Conservation (phyloP, 2,329 filamentous ascomycete genomes). For the Basipetospora chlamydospora region DNA sequence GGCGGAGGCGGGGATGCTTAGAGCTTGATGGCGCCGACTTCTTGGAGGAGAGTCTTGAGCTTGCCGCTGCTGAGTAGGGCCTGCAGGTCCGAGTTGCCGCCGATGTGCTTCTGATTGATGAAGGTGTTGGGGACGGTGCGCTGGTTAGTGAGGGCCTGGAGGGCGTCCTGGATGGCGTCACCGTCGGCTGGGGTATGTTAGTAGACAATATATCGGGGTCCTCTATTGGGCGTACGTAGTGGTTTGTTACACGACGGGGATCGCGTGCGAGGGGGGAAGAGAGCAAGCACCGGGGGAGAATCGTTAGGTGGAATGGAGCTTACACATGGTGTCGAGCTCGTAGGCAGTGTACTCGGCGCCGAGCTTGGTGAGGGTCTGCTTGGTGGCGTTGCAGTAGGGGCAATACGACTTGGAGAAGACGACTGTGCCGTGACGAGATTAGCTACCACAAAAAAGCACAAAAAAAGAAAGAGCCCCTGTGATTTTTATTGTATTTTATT, state of each 20-base stretch:
- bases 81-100: slow-evolving; percentile 82
- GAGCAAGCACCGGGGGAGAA: too few species aligned
- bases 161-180: slow-evolving; percentile 64
- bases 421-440: too few species aligned
- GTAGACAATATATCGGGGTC: too few species aligned
- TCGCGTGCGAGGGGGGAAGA: too few species aligned
- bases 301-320: slow-evolving; percentile 16
- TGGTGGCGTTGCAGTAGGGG: slow-evolving; percentile 76
- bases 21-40: slow-evolving; percentile 26
- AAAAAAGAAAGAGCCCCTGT: too few species aligned
- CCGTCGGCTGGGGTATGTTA: slow-evolving; percentile 52
- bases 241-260: too few species aligned
- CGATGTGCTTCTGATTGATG: slow-evolving; percentile 82
- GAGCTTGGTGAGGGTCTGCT: slow-evolving; percentile 54
- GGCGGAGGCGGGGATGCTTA: slow-evolving; percentile 16
- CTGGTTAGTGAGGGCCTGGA: slow-evolving; percentile 68
- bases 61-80: slow-evolving; percentile 33
- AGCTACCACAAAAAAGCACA: too few species aligned
- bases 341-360: slow-evolving; percentile 60
- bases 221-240: too few species aligned
- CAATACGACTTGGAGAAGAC: slow-evolving; percentile 98
- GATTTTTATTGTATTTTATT: too few species aligned
- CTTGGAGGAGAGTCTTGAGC: slow-evolving; percentile 25
- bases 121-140: slow-evolving; percentile 91
- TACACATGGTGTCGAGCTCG: slow-evolving; percentile 78